phyloP scores from a whole-genome alignment of 495 filamentous ascomycete species.

The Xylaria sp. region DNA sequence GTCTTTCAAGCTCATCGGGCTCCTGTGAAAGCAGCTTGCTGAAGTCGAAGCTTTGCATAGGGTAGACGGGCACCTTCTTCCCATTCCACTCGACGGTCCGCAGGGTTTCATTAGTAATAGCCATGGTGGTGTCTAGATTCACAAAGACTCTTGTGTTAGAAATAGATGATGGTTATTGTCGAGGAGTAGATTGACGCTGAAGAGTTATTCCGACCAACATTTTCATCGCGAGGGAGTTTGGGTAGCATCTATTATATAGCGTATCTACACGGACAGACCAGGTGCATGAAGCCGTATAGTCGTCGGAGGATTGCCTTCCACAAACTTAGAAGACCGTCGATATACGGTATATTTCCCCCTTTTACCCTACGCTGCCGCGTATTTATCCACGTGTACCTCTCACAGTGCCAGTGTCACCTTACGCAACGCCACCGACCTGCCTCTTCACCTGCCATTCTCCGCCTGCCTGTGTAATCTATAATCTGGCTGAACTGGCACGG shows the following conservation, averaged over 20 bases:
- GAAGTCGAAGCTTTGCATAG: slow-evolving; percentile 57
- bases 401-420: slow-evolving; percentile 26
- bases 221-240: background rate
- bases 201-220: background rate
- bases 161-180: slow-evolving; percentile 17
- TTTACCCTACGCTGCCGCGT: slow-evolving; percentile 29
- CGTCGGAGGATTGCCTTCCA: slow-evolving; percentile 28
- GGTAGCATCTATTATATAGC: slow-evolving; percentile 26
- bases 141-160: slow-evolving; percentile 19
- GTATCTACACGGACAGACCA: background rate
- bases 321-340: background rate
- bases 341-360: slow-evolving; percentile 13
- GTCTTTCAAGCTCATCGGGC: slow-evolving; percentile 55
- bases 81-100: slow-evolving; percentile 58
- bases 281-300: slow-evolving; percentile 20
- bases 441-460: slow-evolving; percentile 32
- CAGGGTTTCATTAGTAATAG: slow-evolving; percentile 45
- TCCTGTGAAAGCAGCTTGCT: slow-evolving; percentile 56
- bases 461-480: slow-evolving; percentile 18
- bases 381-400: slow-evolving; percentile 31
- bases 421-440: slow-evolving; percentile 36
- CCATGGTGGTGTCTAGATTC: slow-evolving; percentile 44
- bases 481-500: slow-evolving; percentile 31
- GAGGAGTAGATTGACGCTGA: background rate
- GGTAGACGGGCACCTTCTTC: slow-evolving; percentile 58